Evolutionary conservation across 148 eudicot genomes (phyloP), one percentile per base, ranked within the genome.

Genomic region (Arbutus unedo): DNA sequence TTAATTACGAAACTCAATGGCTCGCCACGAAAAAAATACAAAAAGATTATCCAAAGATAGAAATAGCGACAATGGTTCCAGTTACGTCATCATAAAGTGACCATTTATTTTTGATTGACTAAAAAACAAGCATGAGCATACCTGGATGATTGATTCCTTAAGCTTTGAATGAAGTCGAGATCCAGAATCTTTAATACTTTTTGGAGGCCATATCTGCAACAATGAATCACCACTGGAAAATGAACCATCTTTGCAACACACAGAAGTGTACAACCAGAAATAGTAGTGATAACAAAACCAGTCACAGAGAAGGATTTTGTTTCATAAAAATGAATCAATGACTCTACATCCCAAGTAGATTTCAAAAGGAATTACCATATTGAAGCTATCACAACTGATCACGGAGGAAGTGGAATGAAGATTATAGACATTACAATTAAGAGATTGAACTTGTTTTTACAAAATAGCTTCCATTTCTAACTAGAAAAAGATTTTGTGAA

Each of bases 151-250:
- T 81, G 95, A 95, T 85, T 97, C 98, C 86, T 93, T 97, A 67
- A 97, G 92, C 87, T 90, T 90, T 43, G 92, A 89, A 86, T 97
- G 99, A 83, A 97, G 90, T 47, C 87, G 92, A 64, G 98, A 94
- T 76, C 93, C 98, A 38, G 97, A 92, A 89, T 97, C 99, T 88
- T 92, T 97, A 60, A 97, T 88, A 86, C 87, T 91, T 86, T 93
- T 94, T 16, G 99, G 99, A 85, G 99, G 98, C 99, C 99, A 97
- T 89, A 97, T 91, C 99, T 97, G 91, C 91, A 88, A 19, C 66
- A 83, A 82, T n/a, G 71, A 76, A 86, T 83, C 59, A 80, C 8
- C 19, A 41, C 53, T 3, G 11, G 38, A 70, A 70, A 81, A 71
- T 57, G 79, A 79, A n/a, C 49, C 80, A 50, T 3, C 21, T 45